Conservation (phyloP, 2,329 filamentous ascomycete species). For the Fusarium pseudograminearum region DNA sequence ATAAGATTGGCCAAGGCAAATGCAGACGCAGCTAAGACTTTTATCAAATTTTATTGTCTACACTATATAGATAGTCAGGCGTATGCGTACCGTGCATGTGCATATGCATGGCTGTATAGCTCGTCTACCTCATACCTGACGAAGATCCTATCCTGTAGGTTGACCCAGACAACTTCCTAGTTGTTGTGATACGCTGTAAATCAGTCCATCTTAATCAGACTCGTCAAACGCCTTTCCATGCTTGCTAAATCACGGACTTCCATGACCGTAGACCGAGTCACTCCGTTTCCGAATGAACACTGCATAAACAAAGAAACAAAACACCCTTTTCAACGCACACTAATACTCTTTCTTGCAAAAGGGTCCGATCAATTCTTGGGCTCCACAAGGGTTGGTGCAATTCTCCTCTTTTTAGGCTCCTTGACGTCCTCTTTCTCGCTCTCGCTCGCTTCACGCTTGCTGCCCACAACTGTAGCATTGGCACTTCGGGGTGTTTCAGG, state of each 20-base stretch:
- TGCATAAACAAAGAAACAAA: slow-evolving; percentile 25
- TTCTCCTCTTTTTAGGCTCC: slow-evolving; percentile 75
- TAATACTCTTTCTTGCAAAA: neutral
- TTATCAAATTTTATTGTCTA: slow-evolving; percentile 31
- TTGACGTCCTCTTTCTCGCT: slow-evolving; percentile 65
- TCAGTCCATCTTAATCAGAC: slow-evolving; percentile 26
- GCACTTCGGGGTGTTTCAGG: slow-evolving; percentile 80
- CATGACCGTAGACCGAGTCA: slow-evolving; percentile 25
- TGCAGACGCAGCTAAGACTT: neutral
- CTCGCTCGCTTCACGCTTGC: slow-evolving; percentile 69
- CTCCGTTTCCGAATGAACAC: slow-evolving; percentile 9
- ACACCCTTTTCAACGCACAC: slow-evolving; percentile 32
- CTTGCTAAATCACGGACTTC: slow-evolving; percentile 43
- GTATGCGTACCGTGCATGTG: slow-evolving; percentile 8
- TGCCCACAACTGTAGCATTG: slow-evolving; percentile 53
- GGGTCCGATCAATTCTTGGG: slow-evolving; percentile 35
- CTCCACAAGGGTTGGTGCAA: slow-evolving; percentile 74
- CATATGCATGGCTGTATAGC: slow-evolving; percentile 25
- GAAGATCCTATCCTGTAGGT: slow-evolving; percentile 14
- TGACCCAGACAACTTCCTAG: slow-evolving; percentile 8
- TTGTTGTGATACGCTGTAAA: slow-evolving; percentile 17
- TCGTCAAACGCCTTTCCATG: slow-evolving; percentile 50
- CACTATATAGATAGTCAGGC: slow-evolving; percentile 31
- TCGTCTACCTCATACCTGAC: slow-evolving; percentile 31
- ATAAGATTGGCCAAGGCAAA: slow-evolving; percentile 23